These are phyloP conservation scores for Sideroxylon spinosum DNA, from an alignment of 179 eudicot genomes.

Conservation along the genomic window DNA sequence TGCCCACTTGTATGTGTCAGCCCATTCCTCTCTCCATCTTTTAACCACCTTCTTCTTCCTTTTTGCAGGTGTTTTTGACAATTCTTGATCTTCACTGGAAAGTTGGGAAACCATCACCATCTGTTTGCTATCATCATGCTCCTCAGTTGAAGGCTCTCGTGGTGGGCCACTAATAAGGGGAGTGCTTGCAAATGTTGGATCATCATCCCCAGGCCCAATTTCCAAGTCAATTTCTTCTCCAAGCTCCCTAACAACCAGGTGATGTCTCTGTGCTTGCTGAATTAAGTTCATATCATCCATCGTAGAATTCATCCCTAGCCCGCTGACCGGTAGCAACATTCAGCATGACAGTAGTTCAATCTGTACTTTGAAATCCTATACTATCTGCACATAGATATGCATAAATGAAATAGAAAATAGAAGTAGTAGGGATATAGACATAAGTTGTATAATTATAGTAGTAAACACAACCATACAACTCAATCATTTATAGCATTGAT, in stretches of 20 bases:
- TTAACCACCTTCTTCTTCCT: conserved; percentile 97
- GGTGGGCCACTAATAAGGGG: conserved; percentile 59
- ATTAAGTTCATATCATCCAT: conserved; percentile 89
- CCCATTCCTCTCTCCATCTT: conserved; percentile 99
- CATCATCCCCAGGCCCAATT: conserved; percentile 86
- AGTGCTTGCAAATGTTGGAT: conserved; percentile 60
- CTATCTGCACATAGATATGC: conserved; percentile 4
- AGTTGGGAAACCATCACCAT: conserved; percentile 56
- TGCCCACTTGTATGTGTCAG: conserved; percentile 99
- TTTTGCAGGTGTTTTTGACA: conserved; percentile 55
- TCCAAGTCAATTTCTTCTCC: conserved; percentile 97
- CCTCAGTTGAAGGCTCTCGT: conserved; percentile 70
- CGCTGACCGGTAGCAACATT: conserved; percentile 72
- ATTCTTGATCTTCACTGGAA: conserved; percentile 60
- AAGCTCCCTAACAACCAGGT: conserved; percentile 78
- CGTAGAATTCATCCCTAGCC: conserved; percentile 80
- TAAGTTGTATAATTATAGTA: background rate
- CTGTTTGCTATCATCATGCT: conserved; percentile 71
- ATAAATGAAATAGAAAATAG: background rate
- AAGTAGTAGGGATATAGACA: background rate
- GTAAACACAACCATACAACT: background rate
- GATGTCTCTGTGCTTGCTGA: conserved; percentile 88
- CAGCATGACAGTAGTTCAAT: conserved; percentile 49
- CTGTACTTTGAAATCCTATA: background rate
- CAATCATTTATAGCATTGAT: background rate